phyloP scores from a whole-genome alignment of 2,329 filamentous ascomycete species.

The Cladosporium sp. region DNA sequence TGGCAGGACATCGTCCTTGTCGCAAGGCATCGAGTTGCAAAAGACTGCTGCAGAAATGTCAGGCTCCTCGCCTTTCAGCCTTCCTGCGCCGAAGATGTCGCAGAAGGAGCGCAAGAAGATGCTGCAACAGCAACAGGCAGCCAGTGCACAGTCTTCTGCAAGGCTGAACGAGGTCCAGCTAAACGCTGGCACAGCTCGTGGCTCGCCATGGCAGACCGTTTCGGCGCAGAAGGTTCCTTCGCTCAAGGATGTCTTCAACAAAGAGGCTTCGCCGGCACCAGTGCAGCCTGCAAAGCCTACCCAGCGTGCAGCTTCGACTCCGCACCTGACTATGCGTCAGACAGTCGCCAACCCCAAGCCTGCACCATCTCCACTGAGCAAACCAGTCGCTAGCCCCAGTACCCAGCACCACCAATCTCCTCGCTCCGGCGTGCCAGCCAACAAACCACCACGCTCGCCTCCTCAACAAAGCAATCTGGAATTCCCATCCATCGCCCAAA shows the following conservation, averaged over 20 bases:
- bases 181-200: slow-evolving; percentile 12
- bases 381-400: slow-evolving; percentile 24
- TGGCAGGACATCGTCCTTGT: slow-evolving; percentile 45
- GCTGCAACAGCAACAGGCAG: slow-evolving; percentile 62
- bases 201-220: slow-evolving; percentile 62
- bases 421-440: slow-evolving; percentile 26
- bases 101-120: slow-evolving; percentile 91
- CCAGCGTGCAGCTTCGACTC: slow-evolving; percentile 39
- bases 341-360: slow-evolving; percentile 53
- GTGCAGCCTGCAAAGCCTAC: slow-evolving; percentile 32
- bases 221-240: slow-evolving; percentile 51
- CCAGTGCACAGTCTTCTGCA: slow-evolving; percentile 29
- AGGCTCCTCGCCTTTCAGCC: slow-evolving; percentile 30
- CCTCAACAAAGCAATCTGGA: slow-evolving; percentile 36
- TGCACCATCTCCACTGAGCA: slow-evolving; percentile 17
- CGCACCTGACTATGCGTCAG: slow-evolving; percentile 62
- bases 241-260: slow-evolving; percentile 51
- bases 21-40: slow-evolving; percentile 38
- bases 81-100: slow-evolving; percentile 65
- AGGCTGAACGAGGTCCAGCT: slow-evolving; percentile 24
- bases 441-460: slow-evolving; percentile 8
- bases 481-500: slow-evolving; percentile 43
- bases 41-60: slow-evolving; percentile 32
- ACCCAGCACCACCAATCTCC: slow-evolving; percentile 14
- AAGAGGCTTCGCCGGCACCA: slow-evolving; percentile 34